Evolutionary conservation across 202 grass and related monocot species (phyloP).

Genomic region (Bolboschoenoplectus hybrid): DNA sequence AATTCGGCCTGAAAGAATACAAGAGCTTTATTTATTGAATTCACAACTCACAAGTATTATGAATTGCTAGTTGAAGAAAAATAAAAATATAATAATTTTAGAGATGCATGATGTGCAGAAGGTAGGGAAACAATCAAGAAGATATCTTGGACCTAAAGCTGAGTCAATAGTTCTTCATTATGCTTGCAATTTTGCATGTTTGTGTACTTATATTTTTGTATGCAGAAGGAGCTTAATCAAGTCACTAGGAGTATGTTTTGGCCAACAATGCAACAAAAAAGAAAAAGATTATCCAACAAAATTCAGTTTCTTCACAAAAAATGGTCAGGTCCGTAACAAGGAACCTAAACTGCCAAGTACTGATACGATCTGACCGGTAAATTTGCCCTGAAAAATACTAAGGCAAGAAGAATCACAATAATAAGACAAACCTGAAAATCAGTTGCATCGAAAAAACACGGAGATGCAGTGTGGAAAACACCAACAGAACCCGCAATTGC

Average conservation of each 20-base stretch:
- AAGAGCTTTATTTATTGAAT: background rate
- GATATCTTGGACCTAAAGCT: no score
- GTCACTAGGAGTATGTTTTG: background rate
- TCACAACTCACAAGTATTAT: no score
- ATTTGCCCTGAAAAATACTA: no score
- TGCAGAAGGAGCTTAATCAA: background rate
- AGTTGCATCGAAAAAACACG: slow-evolving; percentile 11
- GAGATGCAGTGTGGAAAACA: slow-evolving; percentile 50
- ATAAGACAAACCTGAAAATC: slow-evolving; percentile 37
- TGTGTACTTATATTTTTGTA: background rate
- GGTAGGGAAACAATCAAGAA: no score
- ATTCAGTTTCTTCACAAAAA: background rate
- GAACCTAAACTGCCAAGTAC: background rate
- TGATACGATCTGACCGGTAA: background rate
- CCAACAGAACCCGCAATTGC: slow-evolving; percentile 37
- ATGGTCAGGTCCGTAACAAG: background rate
- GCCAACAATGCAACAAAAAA: background rate
- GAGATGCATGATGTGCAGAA: no score
- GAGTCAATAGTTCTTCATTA: background rate
- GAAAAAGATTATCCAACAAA: background rate
- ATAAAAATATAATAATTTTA: no score
- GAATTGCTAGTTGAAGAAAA: no score
- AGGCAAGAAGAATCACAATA: background rate
- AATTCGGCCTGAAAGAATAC: slow-evolving; percentile 37
- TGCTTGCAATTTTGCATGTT: no score